phyloP scores from a whole-genome alignment of 306 rosid genomes.

The Citrullus mucosospermus region DNA sequence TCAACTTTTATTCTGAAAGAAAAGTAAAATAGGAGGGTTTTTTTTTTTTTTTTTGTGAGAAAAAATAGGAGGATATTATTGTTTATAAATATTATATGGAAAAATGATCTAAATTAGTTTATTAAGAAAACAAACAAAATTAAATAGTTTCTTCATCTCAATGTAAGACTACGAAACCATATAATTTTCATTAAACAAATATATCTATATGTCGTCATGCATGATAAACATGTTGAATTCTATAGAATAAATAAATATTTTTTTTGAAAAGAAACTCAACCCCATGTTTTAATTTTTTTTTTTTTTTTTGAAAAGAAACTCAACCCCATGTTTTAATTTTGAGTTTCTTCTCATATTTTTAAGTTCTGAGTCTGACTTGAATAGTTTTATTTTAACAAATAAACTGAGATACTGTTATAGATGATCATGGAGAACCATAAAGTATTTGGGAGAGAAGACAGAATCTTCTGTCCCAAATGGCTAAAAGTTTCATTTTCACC shows the following conservation, averaged over 20 bases:
- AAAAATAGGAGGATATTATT: not conserved
- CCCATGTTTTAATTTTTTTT: not conserved
- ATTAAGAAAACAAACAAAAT: not conserved
- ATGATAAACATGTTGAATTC: not conserved
- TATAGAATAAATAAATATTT: not conserved
- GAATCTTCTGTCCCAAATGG: not conserved
- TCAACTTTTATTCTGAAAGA: not conserved
- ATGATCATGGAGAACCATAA: constrained; percentile 6
- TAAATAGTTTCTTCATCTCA: not conserved
- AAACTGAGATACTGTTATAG: not conserved
- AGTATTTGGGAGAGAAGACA: not conserved
- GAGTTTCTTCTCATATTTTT: not conserved
- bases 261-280: not conserved
- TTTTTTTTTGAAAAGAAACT: not conserved
- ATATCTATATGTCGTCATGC: not conserved
- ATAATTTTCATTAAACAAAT: not conserved
- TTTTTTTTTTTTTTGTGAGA: too few relatives aligned
- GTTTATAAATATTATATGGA: not conserved
- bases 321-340: not conserved
- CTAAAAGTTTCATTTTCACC: not conserved
- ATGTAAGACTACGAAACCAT: not conserved
- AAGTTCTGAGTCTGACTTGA: not conserved
- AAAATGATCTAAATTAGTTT: not conserved
- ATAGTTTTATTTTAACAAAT: not conserved
- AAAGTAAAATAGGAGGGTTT: not conserved